Evolutionary conservation across 306 rosid genomes (phyloP).

Genomic region (Cyclanthera cordifolia): DNA sequence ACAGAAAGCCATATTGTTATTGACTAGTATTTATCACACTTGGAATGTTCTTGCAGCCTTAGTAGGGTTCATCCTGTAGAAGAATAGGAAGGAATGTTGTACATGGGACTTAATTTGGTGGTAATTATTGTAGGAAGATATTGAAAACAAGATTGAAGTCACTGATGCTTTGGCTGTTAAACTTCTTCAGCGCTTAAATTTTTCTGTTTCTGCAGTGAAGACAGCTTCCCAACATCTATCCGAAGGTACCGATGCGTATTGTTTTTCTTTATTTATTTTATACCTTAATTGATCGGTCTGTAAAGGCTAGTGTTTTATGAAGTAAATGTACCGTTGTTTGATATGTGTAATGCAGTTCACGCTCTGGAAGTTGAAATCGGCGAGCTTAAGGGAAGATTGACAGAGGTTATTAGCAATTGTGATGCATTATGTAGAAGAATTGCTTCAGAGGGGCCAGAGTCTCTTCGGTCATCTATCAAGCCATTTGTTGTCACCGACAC

Average conservation of each 20-base stretch:
- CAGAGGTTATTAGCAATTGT: conserved; percentile 79
- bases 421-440: conserved; percentile 79
- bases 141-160: conserved; percentile 71
- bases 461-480: conserved; percentile 55
- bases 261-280: not conserved
- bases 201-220: conserved; percentile 67
- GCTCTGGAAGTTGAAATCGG: conserved; percentile 83
- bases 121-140: conserved; percentile 54
- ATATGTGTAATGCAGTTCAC: conserved; percentile 37
- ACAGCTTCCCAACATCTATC: conserved; percentile 69
- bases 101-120: conserved; percentile 15
- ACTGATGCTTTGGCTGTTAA: conserved; percentile 75
- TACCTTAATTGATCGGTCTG: not conserved
- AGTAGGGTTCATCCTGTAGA: conserved; percentile 4
- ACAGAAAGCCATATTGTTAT: not conserved
- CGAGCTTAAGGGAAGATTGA: conserved; percentile 86
- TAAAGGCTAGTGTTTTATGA: not conserved
- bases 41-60: not conserved
- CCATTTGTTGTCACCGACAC: conserved; percentile 29
- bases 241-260: conserved; percentile 39
- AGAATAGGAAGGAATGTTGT: not conserved
- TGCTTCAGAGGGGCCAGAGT: conserved; percentile 53
- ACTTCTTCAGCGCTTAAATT: conserved; percentile 73
- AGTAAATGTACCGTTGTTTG: not conserved
- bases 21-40: not conserved